These are phyloP conservation scores for Cenchrus purpureus DNA, from an alignment of 176 grass and related monocot genomes.

Conservation along the genomic window DNA sequence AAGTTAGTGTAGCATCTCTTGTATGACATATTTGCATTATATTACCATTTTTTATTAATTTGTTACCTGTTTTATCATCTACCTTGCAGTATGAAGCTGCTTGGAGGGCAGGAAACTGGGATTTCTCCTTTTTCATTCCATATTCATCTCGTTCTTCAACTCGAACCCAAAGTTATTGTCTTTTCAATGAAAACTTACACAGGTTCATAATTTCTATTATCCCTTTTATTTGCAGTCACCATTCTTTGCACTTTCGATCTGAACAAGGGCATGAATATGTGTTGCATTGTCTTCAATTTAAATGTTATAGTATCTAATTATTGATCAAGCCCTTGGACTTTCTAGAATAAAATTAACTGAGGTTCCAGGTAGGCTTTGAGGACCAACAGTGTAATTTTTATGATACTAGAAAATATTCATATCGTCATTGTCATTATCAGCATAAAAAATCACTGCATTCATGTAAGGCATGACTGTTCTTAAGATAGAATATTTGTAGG, in stretches of 20 bases:
- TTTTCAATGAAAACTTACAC: constrained; percentile 92
- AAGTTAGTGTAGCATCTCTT: constrained; percentile 54
- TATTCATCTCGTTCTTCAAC: constrained; percentile 47
- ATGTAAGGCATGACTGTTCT: constrained; percentile 3
- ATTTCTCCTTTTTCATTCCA: constrained; percentile 82
- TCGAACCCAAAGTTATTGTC: constrained; percentile 46
- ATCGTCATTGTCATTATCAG: background rate
- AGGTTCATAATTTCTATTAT: constrained; percentile 58
- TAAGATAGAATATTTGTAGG: constrained; percentile 6
- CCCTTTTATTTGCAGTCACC: constrained; percentile 13
- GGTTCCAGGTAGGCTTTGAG: background rate
- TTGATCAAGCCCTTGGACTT: background rate
- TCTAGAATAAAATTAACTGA: constrained; percentile 1
- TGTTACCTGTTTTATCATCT: constrained; percentile 25
- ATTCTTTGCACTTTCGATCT: constrained; percentile 3
- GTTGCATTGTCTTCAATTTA: background rate
- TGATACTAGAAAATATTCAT: no score
- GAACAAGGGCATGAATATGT: background rate
- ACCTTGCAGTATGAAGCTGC: constrained; percentile 85
- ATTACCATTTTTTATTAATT: constrained; percentile 23
- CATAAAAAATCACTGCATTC: background rate
- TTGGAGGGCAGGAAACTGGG: constrained; percentile 97
- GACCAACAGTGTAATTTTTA: background rate
- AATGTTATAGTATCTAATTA: background rate
- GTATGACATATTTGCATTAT: background rate